phyloP scores from a whole-genome alignment of 2,329 filamentous ascomycete species.

The Scytalidium sp. region DNA sequence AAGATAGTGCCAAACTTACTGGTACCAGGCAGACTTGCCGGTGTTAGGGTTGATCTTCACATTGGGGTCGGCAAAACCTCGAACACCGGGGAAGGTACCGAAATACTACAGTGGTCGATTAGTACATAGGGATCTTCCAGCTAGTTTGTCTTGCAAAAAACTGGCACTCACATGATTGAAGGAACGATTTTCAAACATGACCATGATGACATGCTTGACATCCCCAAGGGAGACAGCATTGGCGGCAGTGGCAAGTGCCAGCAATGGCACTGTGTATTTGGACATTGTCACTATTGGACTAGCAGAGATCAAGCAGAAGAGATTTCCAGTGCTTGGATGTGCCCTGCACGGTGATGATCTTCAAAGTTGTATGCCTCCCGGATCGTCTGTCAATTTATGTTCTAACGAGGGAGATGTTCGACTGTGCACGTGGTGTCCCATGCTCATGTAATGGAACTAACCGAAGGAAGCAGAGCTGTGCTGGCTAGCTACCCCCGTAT shows the following conservation, averaged over 20 bases:
- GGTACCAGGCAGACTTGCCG: slow-evolving; percentile 7
- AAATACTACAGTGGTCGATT: slow-evolving; percentile 45
- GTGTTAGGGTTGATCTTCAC: slow-evolving; percentile 38
- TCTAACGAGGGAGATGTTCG: not conserved
- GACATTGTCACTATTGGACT: slow-evolving; percentile 5
- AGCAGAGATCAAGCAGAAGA: not conserved
- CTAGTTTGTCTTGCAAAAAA: not conserved
- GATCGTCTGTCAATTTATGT: not conserved
- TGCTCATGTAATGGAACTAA: not conserved
- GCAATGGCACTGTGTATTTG: slow-evolving; percentile 1
- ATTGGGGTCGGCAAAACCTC: slow-evolving; percentile 53
- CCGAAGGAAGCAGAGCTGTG: not conserved
- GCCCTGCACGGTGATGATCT: not conserved
- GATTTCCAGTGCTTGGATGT: not conserved
- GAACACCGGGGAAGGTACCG: slow-evolving; percentile 50
- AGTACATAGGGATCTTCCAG: too few species aligned
- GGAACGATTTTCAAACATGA: slow-evolving; percentile 47
- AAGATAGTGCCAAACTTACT: slow-evolving; percentile 1
- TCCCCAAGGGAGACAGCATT: slow-evolving; percentile 39
- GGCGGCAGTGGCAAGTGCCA: slow-evolving; percentile 5
- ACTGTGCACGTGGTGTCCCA: not conserved
- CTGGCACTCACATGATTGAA: slow-evolving; percentile 32
- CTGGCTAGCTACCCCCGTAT: not conserved
- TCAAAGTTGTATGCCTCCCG: not conserved
- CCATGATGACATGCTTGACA: slow-evolving; percentile 53